Percentiles rank a stretch among this genome's conserved stretches.
phyloP scores from a whole-genome alignment of 352 stramenopile genomes.

The Phytopythium litorale region DNA sequence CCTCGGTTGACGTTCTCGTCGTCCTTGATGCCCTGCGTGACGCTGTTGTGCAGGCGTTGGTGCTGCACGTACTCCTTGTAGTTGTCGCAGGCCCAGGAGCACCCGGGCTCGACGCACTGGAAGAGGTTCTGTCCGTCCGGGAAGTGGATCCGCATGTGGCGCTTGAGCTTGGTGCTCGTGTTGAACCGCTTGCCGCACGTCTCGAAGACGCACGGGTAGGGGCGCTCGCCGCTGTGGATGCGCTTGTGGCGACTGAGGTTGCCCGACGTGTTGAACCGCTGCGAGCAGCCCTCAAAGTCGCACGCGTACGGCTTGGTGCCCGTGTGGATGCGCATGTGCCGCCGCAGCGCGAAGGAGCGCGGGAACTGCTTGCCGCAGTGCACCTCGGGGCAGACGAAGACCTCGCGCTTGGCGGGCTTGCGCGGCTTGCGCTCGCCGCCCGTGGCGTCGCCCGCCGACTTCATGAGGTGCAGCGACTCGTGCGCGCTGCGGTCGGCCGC shows the following conservation, averaged over 20 bases:
- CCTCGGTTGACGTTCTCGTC: slow-evolving; percentile 18
- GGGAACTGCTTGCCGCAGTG: slow-evolving; percentile 86
- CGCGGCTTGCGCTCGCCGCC: slow-evolving; percentile 2
- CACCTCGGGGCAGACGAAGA: slow-evolving; percentile 70
- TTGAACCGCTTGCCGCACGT: slow-evolving; percentile 85
- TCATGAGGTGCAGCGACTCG: slow-evolving; percentile 8
- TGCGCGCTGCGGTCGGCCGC: background rate
- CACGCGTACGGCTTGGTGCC: slow-evolving; percentile 81
- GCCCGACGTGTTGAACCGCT: slow-evolving; percentile 86
- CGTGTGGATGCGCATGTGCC: slow-evolving; percentile 84
- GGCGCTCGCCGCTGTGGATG: slow-evolving; percentile 81
- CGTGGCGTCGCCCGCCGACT: slow-evolving; percentile 6
- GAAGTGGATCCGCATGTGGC: slow-evolving; percentile 87
- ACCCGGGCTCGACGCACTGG: slow-evolving; percentile 50
- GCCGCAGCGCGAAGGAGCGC: slow-evolving; percentile 74
- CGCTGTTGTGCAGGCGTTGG: slow-evolving; percentile 70
- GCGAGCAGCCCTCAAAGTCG: slow-evolving; percentile 65
- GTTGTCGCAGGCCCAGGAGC: slow-evolving; percentile 69
- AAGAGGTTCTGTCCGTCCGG: slow-evolving; percentile 74
- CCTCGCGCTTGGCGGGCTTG: slow-evolving; percentile 19
- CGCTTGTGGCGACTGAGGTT: slow-evolving; percentile 86
- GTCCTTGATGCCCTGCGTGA: slow-evolving; percentile 29
- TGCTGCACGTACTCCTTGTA: slow-evolving; percentile 83
- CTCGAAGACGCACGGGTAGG: slow-evolving; percentile 74
- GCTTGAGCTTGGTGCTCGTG: slow-evolving; percentile 86